phyloP scores from a whole-genome alignment of 495 filamentous ascomycete genomes.

The Neurospora terricola region DNA sequence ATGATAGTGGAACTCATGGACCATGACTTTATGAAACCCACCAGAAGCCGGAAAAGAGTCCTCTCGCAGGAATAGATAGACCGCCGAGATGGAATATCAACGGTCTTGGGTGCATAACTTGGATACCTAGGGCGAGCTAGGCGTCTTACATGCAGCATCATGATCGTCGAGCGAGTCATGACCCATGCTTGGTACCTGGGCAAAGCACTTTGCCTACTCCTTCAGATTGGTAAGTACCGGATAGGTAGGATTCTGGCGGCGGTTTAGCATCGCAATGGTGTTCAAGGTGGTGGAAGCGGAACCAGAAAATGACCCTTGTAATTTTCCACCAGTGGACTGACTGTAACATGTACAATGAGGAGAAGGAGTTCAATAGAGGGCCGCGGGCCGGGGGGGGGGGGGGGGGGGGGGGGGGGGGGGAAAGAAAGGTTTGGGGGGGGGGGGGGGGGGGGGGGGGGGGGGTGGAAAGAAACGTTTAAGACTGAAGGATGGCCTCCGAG shows the following conservation, averaged over 20 bases:
- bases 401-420: not conserved
- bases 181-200: not conserved
- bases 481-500: not conserved
- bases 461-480: not conserved
- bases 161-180: not conserved
- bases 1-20: not conserved
- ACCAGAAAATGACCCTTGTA: not conserved
- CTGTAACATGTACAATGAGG: not conserved
- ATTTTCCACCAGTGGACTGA: not conserved
- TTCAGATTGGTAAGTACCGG: not conserved
- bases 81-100: not conserved
- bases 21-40: not conserved
- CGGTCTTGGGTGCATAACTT: not conserved
- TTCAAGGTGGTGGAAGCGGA: not conserved
- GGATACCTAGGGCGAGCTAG: not conserved
- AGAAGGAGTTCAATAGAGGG: not conserved
- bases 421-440: not conserved
- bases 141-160: not conserved
- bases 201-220: not conserved
- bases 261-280: not conserved
- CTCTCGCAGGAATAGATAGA: not conserved
- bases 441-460: not conserved
- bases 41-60: not conserved
- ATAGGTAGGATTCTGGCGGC: not conserved
- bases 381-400: too few species aligned